A percentile compares a stretch with the other conserved stretches of the same genome.
Evolutionary conservation across 1,284 basidiomycete species (phyloP).

Genomic region (Takashimella koratensis): DNA sequence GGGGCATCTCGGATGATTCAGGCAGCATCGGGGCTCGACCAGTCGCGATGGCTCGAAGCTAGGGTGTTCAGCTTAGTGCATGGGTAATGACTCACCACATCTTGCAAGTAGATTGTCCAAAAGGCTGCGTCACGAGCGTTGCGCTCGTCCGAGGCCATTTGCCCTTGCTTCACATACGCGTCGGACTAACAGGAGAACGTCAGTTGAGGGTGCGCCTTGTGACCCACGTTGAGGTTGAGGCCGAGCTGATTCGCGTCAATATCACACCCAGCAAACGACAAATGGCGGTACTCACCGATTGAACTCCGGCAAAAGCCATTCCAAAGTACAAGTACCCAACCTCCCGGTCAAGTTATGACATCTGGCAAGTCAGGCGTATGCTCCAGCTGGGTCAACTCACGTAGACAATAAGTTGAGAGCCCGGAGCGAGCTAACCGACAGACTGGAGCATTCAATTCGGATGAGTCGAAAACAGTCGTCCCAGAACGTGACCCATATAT

Average conservation of each 20-base stretch:
- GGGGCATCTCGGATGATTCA: not conserved
- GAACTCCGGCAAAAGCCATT: slow-evolving; percentile 17
- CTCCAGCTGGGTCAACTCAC: too few species aligned
- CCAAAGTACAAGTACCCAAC: slow-evolving; percentile 19
- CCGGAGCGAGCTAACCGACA: slow-evolving; percentile 16
- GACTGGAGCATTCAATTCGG: slow-evolving; percentile 14
- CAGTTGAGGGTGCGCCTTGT: too few species aligned
- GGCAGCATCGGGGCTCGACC: slow-evolving; percentile 19
- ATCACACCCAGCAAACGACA: too few species aligned
- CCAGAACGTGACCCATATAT: slow-evolving; percentile 3
- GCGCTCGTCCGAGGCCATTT: slow-evolving; percentile 19
- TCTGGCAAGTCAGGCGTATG: too few species aligned
- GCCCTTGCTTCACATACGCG: slow-evolving; percentile 12
- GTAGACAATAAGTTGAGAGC: slow-evolving; percentile 16
- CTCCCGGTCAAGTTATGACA: slow-evolving; percentile 1
- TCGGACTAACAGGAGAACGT: not conserved
- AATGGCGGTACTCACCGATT: slow-evolving; percentile 20
- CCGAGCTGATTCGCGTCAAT: too few species aligned
- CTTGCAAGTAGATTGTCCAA: slow-evolving; percentile 21
- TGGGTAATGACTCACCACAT: slow-evolving; percentile 7
- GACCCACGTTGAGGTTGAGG: too few species aligned
- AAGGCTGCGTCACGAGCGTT: slow-evolving; percentile 15
- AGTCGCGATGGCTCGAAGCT: slow-evolving; percentile 20
- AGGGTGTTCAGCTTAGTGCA: not conserved
- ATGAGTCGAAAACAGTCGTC: slow-evolving; percentile 15